Percentiles rank a stretch among this genome's conserved stretches.
Conservation (phyloP, 805 yeast genomes). For the Saturnispora gosingensis region DNA sequence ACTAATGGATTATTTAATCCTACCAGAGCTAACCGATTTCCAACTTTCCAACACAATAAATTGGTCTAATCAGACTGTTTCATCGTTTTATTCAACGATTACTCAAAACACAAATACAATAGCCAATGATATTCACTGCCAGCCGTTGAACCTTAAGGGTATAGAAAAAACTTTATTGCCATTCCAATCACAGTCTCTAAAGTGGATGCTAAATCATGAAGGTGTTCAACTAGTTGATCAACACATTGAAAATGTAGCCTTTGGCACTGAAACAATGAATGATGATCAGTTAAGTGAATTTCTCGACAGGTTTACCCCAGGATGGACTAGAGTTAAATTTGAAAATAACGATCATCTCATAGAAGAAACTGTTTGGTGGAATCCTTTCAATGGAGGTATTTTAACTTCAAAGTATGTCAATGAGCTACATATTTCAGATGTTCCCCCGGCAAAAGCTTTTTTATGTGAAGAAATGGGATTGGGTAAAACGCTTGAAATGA, state of each 20-base stretch:
- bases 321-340: constrained; percentile 35
- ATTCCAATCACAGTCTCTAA: constrained; percentile 46
- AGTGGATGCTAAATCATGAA: constrained; percentile 50
- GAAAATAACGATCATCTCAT: neutral
- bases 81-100: constrained; percentile 40
- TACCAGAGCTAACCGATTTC: constrained; percentile 16
- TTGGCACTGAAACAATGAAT: constrained; percentile 6
- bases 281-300: constrained; percentile 23
- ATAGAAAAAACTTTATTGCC: constrained; percentile 21
- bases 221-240: constrained; percentile 24
- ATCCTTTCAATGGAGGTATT: constrained; percentile 41
- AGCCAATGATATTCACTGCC: constrained; percentile 6
- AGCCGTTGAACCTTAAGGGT: constrained; percentile 9
- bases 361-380: constrained; percentile 32
- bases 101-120: constrained; percentile 33
- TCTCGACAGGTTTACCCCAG: constrained; percentile 39
- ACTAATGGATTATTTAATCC: constrained; percentile 10
- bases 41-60: constrained; percentile 13
- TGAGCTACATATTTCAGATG: constrained; percentile 13
- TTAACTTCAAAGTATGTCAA: constrained; percentile 28
- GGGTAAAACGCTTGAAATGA: constrained; percentile 86
- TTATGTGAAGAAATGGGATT: constrained; percentile 96
- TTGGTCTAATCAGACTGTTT: constrained; percentile 17
- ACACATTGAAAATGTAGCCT: constrained; percentile 12
- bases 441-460: constrained; percentile 45